These are phyloP conservation scores for Saccharomycopsis crataegensis DNA, from an alignment of 1,139 yeast genomes.

Conservation along the genomic window DNA sequence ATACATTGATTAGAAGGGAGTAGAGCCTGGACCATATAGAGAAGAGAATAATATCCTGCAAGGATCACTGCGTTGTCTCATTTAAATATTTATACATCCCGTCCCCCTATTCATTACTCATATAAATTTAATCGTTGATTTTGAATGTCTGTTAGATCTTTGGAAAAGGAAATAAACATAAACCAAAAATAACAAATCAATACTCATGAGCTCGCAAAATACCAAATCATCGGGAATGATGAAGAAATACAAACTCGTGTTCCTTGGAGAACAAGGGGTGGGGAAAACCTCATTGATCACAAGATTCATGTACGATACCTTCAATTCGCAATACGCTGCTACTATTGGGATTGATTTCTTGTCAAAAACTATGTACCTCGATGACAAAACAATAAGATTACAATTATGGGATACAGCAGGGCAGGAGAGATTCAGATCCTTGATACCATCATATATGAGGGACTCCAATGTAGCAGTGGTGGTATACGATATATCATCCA, in stretches of 20 bases:
- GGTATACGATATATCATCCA: slow-evolving; percentile 87
- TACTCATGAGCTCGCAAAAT: neutral
- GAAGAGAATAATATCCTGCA: no score
- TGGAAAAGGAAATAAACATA: no score
- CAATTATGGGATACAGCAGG: slow-evolving; percentile 99
- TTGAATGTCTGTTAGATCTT: no score
- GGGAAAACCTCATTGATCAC: slow-evolving; percentile 95
- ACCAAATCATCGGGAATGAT: slow-evolving; percentile 27
- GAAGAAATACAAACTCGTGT: slow-evolving; percentile 82
- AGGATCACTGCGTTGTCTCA: no score
- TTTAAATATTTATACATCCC: no score
- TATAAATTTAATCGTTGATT: no score
- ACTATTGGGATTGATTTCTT: slow-evolving; percentile 95
- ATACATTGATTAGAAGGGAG: no score
- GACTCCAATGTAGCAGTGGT: slow-evolving; percentile 97
- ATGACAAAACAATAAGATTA: slow-evolving; percentile 62
- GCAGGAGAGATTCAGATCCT: slow-evolving; percentile 92
- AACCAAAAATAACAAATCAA: no score
- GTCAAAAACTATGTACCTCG: slow-evolving; percentile 76
- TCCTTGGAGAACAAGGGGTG: slow-evolving; percentile 95
- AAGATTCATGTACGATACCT: slow-evolving; percentile 96
- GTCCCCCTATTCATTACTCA: no score
- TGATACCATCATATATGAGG: slow-evolving; percentile 90
- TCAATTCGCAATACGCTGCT: slow-evolving; percentile 91
- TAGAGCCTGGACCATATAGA: no score